Evolutionary conservation across 2,329 filamentous ascomycete species (phyloP).

Genomic region (Diplodia scrobiculata): DNA sequence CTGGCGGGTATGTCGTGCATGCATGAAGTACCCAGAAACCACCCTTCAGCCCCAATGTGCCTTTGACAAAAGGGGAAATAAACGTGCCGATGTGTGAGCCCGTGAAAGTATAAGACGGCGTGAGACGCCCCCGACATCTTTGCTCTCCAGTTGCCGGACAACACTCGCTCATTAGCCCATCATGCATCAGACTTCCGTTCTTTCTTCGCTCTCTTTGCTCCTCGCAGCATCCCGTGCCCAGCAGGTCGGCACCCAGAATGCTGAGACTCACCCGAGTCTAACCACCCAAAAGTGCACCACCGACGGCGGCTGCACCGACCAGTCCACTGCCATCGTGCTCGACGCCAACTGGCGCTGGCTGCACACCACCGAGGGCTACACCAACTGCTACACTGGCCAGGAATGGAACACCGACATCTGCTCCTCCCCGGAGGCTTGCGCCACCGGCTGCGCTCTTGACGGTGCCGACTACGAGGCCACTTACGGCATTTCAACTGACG

Average conservation of each 20-base stretch:
- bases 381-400: constrained; percentile 55
- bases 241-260: constrained; percentile 46
- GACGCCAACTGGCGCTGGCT: constrained; percentile 57
- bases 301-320: constrained; percentile 45
- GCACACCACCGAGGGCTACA: constrained; percentile 49
- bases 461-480: constrained; percentile 49
- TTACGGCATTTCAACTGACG: constrained; percentile 56
- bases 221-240: constrained; percentile 47
- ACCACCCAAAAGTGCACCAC: constrained; percentile 47
- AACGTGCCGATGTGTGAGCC: background rate
- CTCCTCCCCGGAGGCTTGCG: constrained; percentile 44
- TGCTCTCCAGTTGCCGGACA: constrained; percentile 23
- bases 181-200: constrained; percentile 46
- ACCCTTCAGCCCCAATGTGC: constrained; percentile 1
- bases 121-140: background rate
- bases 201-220: constrained; percentile 45
- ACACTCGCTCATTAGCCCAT: constrained; percentile 31
- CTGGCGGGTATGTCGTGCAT: constrained; percentile 8
- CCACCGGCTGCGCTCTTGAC: constrained; percentile 48
- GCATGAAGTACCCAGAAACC: constrained; percentile 19
- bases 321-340: constrained; percentile 45
- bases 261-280: constrained; percentile 49
- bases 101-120: background rate
- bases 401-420: constrained; percentile 48
- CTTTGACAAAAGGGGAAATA: background rate